Percentiles rank a stretch among this genome's conserved stretches.
Evolutionary conservation across 2,329 filamentous ascomycete genomes (phyloP).

Genomic region (Cordyceps cateniannulata): DNA sequence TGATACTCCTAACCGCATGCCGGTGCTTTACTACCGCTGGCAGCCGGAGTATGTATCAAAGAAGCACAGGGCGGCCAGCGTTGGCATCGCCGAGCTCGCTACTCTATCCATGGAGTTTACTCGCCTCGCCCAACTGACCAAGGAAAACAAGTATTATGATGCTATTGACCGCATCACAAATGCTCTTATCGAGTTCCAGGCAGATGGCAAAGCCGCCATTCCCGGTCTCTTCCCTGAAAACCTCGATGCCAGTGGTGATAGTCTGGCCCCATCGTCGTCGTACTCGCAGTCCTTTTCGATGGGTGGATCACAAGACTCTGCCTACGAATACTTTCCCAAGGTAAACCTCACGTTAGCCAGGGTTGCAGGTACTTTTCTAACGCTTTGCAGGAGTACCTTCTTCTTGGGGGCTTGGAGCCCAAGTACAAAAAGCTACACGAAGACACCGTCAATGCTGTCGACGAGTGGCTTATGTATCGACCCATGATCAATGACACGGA

Average conservation of each 20-base stretch:
- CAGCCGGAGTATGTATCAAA: conserved; percentile 57
- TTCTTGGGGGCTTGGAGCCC: conserved; percentile 66
- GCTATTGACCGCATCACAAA: conserved; percentile 81
- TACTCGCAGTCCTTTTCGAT: conserved; percentile 48
- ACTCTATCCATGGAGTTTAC: conserved; percentile 86
- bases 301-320: conserved; percentile 62
- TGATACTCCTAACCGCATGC: conserved; percentile 93
- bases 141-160: conserved; percentile 79
- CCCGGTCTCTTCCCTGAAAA: conserved; percentile 75
- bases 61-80: conserved; percentile 54
- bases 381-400: conserved; percentile 53
- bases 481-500: conserved; percentile 63
- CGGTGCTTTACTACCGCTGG: conserved; percentile 74
- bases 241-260: conserved; percentile 68
- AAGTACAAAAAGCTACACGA: conserved; percentile 72
- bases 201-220: conserved; percentile 53
- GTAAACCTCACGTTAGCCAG: conserved; percentile 20
- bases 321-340: conserved; percentile 66
- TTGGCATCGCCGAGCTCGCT: conserved; percentile 66
- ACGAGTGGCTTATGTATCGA: conserved; percentile 68
- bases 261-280: conserved; percentile 43
- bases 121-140: conserved; percentile 77
- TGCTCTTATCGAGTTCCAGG: conserved; percentile 69
- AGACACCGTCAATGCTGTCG: conserved; percentile 58
- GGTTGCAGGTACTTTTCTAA: conserved; percentile 17